Percentiles rank a stretch among this genome's conserved stretches.
These are phyloP conservation scores for Saccharum officinarum DNA, from an alignment of 176 grass and related monocot genomes.

Conservation along the genomic window DNA sequence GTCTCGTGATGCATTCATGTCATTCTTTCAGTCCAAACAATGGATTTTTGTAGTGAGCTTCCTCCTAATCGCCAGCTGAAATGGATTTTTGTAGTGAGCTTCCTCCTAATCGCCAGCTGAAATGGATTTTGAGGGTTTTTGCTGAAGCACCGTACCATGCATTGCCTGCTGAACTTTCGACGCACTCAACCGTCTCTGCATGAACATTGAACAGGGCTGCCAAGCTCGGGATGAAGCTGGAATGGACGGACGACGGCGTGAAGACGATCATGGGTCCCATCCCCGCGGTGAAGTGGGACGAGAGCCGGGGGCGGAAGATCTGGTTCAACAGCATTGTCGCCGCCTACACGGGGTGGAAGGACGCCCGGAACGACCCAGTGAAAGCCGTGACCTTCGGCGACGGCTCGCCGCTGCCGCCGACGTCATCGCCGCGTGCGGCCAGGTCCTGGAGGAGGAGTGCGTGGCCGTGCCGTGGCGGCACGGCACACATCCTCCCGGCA, in stretches of 20 bases:
- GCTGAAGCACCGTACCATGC: not conserved
- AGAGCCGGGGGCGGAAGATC: conserved; percentile 60
- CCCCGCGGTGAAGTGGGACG: conserved; percentile 64
- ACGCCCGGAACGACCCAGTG: conserved; percentile 77
- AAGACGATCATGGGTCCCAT: conserved; percentile 90
- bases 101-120: too few relatives aligned
- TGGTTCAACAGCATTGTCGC: conserved; percentile 99
- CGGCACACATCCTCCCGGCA: too few relatives aligned
- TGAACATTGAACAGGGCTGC: conserved; percentile 44
- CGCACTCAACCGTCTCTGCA: not conserved
- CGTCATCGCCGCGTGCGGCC: conserved; percentile 64
- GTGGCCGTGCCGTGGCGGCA: conserved; percentile 70
- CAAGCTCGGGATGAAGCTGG: conserved; percentile 74
- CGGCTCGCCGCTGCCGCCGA: conserved; percentile 55
- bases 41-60: too few relatives aligned
- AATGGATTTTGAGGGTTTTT: not conserved
- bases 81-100: too few relatives aligned
- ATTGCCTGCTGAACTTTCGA: not conserved
- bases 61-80: not conserved
- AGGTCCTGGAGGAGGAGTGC: conserved; percentile 72
- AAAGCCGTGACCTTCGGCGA: conserved; percentile 87
- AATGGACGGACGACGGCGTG: conserved; percentile 78
- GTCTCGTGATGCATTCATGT: too few relatives aligned
- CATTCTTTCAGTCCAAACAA: too few relatives aligned
- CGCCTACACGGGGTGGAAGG: conserved; percentile 94